Evolutionary conservation across 345 rosid species (phyloP), one percentile per base, ranked within the genome.

Genomic region (Populus tremula): DNA sequence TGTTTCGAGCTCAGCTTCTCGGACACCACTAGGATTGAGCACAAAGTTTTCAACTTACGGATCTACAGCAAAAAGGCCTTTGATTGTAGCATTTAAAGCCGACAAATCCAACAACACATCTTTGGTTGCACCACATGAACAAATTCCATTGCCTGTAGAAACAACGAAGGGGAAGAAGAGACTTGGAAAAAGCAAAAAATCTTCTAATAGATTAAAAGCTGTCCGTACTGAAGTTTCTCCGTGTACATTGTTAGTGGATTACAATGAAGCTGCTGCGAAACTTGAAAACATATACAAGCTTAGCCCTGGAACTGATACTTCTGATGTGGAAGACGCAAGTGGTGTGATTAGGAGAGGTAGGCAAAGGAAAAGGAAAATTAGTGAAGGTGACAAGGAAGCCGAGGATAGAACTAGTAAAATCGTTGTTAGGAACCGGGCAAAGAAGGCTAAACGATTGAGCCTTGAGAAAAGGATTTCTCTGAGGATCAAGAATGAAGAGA

Each of bases 211-310:
- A 20, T 63, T 79, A 27, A 85, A 72, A 38, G 71, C 82, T 16
- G 79, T 81, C n/a, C 76, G 72, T 39, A 75, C 82, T n/a, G 81
- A 80, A 61, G 88, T 77, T 81, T 82, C 88, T 71, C 77, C 79
- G 0, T 78, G 82, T 65, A 70, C 91, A 1, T 72, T 78, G 79
- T 92, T 89, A 20, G 72, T 91, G 66, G 99, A 96, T 83, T 93
- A 92, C 87, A 86, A 90, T 69, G 98, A 92, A 82, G 97, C 94
- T 4, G 98, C 99, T 35, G 94, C 94, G 21, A 96, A 91, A 73
- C 92, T 96, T 61, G 99, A 96, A 77, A 90, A 62, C 73, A 82
- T 96, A 65, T 96, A 79, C 87, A 92, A 90, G 86, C 97, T 92
- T 79, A 89, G 96, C 77, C 91, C 94, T 33, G 68, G 85, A 5